phyloP scores from a whole-genome alignment of 352 stramenopile species.

The Phytophthora constricta region DNA sequence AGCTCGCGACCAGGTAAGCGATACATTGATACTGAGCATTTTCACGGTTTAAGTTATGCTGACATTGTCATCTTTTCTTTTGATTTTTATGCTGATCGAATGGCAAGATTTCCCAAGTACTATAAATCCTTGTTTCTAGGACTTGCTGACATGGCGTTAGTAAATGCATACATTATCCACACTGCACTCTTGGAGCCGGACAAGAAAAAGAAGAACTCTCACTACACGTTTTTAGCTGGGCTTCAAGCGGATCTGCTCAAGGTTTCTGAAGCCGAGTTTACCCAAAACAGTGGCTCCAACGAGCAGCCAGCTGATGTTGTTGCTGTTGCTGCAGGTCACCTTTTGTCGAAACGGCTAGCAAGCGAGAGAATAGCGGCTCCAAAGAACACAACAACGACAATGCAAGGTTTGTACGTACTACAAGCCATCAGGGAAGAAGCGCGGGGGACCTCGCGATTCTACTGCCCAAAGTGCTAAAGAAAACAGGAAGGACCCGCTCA shows the following conservation, averaged over 20 bases:
- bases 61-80: background rate
- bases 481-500: background rate
- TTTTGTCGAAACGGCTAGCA: background rate
- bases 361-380: background rate
- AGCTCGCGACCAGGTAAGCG: slow-evolving; percentile 1
- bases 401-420: slow-evolving; percentile 9
- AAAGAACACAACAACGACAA: background rate
- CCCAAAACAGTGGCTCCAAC: background rate
- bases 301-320: background rate
- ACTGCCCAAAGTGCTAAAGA: slow-evolving; percentile 2
- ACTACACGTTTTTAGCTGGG: background rate
- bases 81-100: background rate
- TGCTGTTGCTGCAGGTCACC: background rate
- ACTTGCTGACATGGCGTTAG: background rate
- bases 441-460: background rate
- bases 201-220: background rate
- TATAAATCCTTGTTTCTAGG: slow-evolving; percentile 23
- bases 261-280: background rate
- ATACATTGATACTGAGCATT: background rate
- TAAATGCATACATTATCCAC: background rate
- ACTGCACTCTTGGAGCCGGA: too few species aligned
- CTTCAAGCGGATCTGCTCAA: background rate
- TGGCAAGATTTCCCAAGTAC: slow-evolving; percentile 12
- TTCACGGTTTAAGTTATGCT: background rate
- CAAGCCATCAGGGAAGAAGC: background rate